Base-by-base conservation (phyloP, 768 basidiomycete genomes). In the Rhodotorula sphaerocarpa region DNA sequence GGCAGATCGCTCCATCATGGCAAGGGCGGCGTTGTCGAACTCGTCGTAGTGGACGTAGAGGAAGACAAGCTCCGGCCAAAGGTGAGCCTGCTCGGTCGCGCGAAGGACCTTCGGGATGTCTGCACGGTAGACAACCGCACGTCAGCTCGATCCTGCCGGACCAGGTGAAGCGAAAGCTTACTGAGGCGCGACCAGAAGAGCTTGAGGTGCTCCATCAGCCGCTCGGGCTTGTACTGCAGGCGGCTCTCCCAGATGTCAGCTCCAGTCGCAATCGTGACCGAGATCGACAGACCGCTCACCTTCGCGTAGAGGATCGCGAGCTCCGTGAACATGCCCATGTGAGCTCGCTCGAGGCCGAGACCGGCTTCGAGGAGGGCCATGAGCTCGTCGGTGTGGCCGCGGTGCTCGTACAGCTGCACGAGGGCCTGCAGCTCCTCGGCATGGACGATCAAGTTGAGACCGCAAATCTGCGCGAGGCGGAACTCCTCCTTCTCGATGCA, bases 31-130 rank as follows among this genome's bases (percentile, higher is more conserved):
- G 73, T 99, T 97, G 75, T 97, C 95, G 84, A 85, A 90, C 80
- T 92, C 88, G 73, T 95, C 95, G 72, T 99, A 99, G 77, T 95
- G 95, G 79, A 97, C 86, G 77, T 97, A 99, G 54, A 99, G 78
- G 82, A 93, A 97, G 41, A 99, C 93, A 18, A 99, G 83, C 75
- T 97, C 93, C 16, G 93, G 86, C 95, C 95, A 99, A 50, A 99
- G 82, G 70, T 97, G 95, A 25, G 90, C 91, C 72, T 86, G 88
- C 79, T 97, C 93, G 5, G 92, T 84, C 15, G 91, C 90, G 77
- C 86, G 87, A 80, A 97, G 91, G 72, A 96, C 93, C 82, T 99
- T 97, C 54, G 95, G 95, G 71, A 99, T 96, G 78, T 99, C 96
- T 67, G 47, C 10, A 15, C 10, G 31, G 10, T 15, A 44, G 23